Percentiles rank a stretch among this genome's conserved stretches.
Evolutionary conservation across 306 rosid genomes (phyloP).

Genomic region (Mimosa bimucronata): DNA sequence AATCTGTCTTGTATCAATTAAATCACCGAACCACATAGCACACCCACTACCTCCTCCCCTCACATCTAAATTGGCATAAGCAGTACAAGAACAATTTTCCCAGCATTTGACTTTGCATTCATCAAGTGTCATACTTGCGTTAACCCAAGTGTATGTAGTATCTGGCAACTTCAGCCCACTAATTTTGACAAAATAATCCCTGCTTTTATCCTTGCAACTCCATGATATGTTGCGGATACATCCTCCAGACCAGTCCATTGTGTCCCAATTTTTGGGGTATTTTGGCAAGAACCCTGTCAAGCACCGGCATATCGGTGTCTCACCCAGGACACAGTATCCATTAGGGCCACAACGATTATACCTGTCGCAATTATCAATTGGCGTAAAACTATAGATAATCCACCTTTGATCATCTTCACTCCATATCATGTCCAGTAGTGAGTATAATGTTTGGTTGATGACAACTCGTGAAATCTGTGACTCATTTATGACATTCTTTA

Average conservation of each 20-base stretch:
- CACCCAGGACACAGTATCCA: neutral
- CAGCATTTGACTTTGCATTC: conserved; percentile 30
- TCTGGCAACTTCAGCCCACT: conserved; percentile 29
- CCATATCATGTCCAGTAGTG: neutral
- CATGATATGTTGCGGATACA: neutral
- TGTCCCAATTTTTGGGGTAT: neutral
- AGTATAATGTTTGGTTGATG: neutral
- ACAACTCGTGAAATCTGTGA: neutral
- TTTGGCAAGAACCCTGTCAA: neutral
- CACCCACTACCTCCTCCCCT: conserved; percentile 37
- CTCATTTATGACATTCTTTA: neutral
- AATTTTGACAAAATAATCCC: neutral
- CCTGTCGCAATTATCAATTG: neutral
- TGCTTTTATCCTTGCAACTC: neutral
- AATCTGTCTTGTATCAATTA: conserved; percentile 32
- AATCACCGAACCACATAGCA: conserved; percentile 44
- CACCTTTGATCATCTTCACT: neutral
- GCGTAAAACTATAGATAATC: neutral
- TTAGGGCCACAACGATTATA: neutral
- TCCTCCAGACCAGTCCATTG: neutral
- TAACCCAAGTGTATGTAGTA: conserved; percentile 21
- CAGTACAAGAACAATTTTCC: conserved; percentile 33
- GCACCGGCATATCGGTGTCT: neutral
- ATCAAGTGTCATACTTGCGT: conserved; percentile 1
- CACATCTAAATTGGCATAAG: conserved; percentile 38